Base-by-base conservation (phyloP, 352 stramenopile genomes). In the Globisporangium recalcitrans region DNA sequence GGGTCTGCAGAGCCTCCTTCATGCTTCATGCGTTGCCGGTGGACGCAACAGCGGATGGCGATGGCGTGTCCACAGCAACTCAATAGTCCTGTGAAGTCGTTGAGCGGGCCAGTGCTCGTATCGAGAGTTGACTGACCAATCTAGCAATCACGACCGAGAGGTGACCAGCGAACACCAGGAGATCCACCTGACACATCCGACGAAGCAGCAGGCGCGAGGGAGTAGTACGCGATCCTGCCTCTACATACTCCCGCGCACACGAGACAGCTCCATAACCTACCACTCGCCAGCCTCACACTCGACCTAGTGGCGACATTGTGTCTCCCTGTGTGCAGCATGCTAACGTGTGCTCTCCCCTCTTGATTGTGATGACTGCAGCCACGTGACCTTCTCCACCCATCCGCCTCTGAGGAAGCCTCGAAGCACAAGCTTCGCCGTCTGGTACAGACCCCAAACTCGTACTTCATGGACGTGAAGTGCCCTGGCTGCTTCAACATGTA, bases 391-490 rank as follows among this genome's bases (percentile, higher is more conserved):
- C 82, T 99, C 73, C 87, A 99, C 89, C 97, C 97, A 53, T 88
- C 90, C 68, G 80, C 94, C 64, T 94, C 96, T 66, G 80, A 97
- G 49, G 97, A 99, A 87, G 91, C 91, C 72, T 88, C 82, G 70
- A 98, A 98, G 78, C 97, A 99, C 96, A 99, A 99, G 95, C 91
- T 99, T 65, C 99, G 99, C 79, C 91, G 98, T 72, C 90, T 99
- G 71, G 97, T 99, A 79, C 98, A 99, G 87, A 91, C 87, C 65
- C 98, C 98, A 58, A 99, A 99, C 91, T 98, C 89, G 71, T 99
- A 98, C 83, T 98, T 98, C 79, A 98, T 98, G 95, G 98, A 99
- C 79, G 98, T 99, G 65, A 99, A 99, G 82, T 99, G 98, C 87
- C 97, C 96, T 52, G 97, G 97, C 76, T 99, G 98, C 93, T 99